A percentile compares a stretch with the other conserved stretches of the same genome.
Conservation (phyloP, 1,284 basidiomycete genomes). For the Phenoliferia sp. region DNA sequence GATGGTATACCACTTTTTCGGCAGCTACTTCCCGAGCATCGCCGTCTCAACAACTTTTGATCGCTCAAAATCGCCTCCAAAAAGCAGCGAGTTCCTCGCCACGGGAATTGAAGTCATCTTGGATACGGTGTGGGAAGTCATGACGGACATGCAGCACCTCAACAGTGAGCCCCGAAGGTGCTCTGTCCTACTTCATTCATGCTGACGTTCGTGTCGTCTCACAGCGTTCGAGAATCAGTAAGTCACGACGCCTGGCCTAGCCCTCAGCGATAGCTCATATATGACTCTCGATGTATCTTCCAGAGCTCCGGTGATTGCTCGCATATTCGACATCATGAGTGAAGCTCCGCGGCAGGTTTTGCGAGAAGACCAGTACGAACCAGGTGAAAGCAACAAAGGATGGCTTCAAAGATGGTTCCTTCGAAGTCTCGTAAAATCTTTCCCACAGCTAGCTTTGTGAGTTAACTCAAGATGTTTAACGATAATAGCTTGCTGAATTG, state of each 20-base stretch:
- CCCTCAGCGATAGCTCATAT: not conserved
- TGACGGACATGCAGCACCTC: not conserved
- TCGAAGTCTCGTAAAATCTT: not conserved
- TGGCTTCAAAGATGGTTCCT: not conserved
- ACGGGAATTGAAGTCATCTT: not conserved
- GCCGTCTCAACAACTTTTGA: not conserved
- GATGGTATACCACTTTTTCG: not conserved
- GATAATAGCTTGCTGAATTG: not conserved
- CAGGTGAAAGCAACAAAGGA: not conserved
- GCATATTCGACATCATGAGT: not conserved
- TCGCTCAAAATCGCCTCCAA: not conserved
- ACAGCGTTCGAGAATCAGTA: slow-evolving; percentile 2
- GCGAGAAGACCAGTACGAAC: not conserved
- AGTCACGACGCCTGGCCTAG: not conserved
- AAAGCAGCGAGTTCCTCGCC: not conserved
- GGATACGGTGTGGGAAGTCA: not conserved
- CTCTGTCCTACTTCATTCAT: too few species aligned
- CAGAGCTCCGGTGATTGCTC: not conserved
- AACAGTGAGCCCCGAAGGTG: not conserved
- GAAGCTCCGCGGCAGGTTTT: too few species aligned
- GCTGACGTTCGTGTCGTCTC: not conserved
- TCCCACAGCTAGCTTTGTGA: not conserved
- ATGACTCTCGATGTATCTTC: too few species aligned
- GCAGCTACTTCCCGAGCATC: not conserved
- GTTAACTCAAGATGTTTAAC: not conserved